These are phyloP conservation scores for Ophiosphaerella narmari DNA, from an alignment of 2,329 filamentous ascomycete genomes.

Conservation along the genomic window DNA sequence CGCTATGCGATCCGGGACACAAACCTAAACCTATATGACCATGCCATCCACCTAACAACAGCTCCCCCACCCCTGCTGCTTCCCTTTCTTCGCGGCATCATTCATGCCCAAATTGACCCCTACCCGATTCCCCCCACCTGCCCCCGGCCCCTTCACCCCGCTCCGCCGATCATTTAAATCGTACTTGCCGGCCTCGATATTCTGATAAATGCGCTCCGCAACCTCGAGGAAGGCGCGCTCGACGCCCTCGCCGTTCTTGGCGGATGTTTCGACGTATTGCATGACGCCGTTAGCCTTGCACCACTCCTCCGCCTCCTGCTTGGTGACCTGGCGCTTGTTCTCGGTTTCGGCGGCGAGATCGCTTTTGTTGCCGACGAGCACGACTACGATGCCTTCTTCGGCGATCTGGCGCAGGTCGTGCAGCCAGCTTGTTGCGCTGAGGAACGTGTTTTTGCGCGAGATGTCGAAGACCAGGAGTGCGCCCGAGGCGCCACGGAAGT, in stretches of 20 bases:
- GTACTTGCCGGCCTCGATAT: conserved; percentile 93
- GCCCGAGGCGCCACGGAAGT: conserved; percentile 81
- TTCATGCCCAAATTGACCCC: conserved; percentile 52
- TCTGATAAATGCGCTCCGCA: conserved; percentile 92
- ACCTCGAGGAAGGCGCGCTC: conserved; percentile 92
- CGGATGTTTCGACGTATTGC: conserved; percentile 93
- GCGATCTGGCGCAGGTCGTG: conserved; percentile 93
- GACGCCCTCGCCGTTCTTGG: conserved; percentile 93
- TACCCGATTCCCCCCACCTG: conserved; percentile 46
- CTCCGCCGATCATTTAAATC: conserved; percentile 91
- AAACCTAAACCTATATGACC: no score
- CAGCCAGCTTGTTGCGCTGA: conserved; percentile 89
- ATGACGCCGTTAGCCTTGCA: conserved; percentile 82
- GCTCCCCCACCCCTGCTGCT: conserved; percentile 39
- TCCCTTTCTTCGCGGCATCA: conserved; percentile 43
- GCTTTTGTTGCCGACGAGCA: conserved; percentile 93
- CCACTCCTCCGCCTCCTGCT: conserved; percentile 87
- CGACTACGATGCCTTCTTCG: conserved; percentile 91
- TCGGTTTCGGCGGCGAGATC: conserved; percentile 67
- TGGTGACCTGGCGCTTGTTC: conserved; percentile 78
- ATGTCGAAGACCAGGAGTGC: conserved; percentile 95
- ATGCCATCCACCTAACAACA: conserved; percentile 26
- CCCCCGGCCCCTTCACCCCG: conserved; percentile 77
- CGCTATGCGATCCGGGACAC: no score
- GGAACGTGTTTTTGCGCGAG: conserved; percentile 80